phyloP scores from a whole-genome alignment of 768 basidiomycete species.

The Tylopilus intermedius region DNA sequence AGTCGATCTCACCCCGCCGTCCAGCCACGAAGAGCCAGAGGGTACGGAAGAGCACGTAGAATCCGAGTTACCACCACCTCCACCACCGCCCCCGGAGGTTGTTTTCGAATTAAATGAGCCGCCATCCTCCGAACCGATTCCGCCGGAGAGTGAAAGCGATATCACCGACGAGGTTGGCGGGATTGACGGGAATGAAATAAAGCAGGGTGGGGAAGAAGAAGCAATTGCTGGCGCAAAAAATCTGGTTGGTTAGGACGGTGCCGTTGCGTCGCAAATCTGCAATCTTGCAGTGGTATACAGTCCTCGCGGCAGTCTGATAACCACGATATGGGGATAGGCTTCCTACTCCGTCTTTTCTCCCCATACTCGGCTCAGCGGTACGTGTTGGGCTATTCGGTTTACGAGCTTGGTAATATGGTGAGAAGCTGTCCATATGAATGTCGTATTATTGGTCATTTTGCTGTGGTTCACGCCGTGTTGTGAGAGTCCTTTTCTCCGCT shows the following conservation, averaged over 20 bases:
- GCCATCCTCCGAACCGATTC: constrained; percentile 29
- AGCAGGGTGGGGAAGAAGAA: constrained; percentile 14
- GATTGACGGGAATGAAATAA: constrained; percentile 19
- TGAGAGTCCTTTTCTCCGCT: neutral
- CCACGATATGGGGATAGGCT: neutral
- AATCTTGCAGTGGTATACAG: neutral
- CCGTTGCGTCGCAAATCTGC: constrained; percentile 18
- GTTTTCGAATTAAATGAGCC: constrained; percentile 28
- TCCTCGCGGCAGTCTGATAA: constrained; percentile 12
- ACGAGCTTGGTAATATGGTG: neutral
- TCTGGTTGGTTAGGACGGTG: constrained; percentile 10
- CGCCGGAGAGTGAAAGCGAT: constrained; percentile 32
- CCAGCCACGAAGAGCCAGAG: constrained; percentile 1
- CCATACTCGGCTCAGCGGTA: neutral
- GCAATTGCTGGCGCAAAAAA: constrained; percentile 6
- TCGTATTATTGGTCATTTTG: too few relatives aligned
- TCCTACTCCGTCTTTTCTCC: constrained; percentile 20
- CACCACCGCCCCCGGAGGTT: neutral
- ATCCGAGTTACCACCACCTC: constrained; percentile 3
- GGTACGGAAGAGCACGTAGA: constrained; percentile 4
- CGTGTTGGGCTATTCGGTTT: neutral
- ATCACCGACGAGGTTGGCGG: constrained; percentile 30
- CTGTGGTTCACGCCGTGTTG: neutral
- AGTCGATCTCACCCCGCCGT: neutral
- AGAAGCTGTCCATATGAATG: neutral